phyloP scores from a whole-genome alignment of 495 filamentous ascomycete species.

The Neurospora cerealis region DNA sequence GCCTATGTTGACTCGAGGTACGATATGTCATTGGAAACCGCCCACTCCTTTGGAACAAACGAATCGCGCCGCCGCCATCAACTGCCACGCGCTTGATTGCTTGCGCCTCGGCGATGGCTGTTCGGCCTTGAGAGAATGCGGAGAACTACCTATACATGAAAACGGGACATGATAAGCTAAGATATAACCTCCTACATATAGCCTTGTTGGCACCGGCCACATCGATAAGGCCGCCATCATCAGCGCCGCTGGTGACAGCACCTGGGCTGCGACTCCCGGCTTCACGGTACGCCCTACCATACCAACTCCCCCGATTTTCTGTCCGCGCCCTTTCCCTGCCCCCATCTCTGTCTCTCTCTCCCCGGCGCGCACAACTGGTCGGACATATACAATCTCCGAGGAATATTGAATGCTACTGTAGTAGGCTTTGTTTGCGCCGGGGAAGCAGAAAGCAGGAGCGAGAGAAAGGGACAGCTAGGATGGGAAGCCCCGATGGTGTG shows the following conservation, averaged over 20 bases:
- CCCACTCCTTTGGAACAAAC: not conserved
- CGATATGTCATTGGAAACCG: not conserved
- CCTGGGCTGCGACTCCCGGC: slow-evolving; percentile 63
- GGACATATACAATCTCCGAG: not conserved
- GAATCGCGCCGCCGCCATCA: not conserved
- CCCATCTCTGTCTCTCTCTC: not conserved
- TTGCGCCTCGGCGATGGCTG: not conserved
- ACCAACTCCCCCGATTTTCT: not conserved
- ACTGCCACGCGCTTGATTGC: not conserved
- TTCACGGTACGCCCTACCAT: slow-evolving; percentile 53
- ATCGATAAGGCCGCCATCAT: slow-evolving; percentile 85
- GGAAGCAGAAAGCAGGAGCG: not conserved
- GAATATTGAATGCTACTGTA: not conserved
- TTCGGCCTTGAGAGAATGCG: not conserved
- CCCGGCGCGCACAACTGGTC: not conserved
- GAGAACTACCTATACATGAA: not conserved
- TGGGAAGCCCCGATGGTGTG: too few relatives aligned
- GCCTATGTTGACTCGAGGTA: slow-evolving; percentile 44
- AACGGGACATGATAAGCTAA: not conserved
- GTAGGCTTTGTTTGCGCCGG: not conserved
- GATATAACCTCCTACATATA: slow-evolving; percentile 17
- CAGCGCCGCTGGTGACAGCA: slow-evolving; percentile 66
- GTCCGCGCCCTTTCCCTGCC: not conserved
- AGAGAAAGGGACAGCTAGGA: too few relatives aligned
- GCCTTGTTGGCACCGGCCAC: slow-evolving; percentile 75